phyloP scores from a whole-genome alignment of 441 rosid species.

The Eruca vesicaria region DNA sequence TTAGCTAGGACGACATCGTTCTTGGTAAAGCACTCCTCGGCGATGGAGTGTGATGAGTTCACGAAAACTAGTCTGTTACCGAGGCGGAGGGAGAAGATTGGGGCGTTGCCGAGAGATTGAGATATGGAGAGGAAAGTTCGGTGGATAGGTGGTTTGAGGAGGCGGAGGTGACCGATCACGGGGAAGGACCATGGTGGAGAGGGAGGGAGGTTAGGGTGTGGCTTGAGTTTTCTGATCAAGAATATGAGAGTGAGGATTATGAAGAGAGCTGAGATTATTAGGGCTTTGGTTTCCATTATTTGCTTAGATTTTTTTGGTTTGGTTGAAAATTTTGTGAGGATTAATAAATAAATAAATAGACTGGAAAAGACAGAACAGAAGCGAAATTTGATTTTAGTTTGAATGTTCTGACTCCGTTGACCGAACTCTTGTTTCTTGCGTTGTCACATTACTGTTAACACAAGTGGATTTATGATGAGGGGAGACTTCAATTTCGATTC shows the following conservation, averaged over 20 bases:
- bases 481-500: not conserved
- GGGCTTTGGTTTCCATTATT: not conserved
- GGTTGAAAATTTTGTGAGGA: not conserved
- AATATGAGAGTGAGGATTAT: not conserved
- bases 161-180: not conserved
- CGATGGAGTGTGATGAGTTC: not conserved
- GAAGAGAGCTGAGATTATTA: not conserved
- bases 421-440: not conserved
- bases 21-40: not conserved
- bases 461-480: not conserved
- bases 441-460: not conserved
- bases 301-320: not conserved
- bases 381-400: not conserved
- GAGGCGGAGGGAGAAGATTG: not conserved
- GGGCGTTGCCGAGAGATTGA: not conserved
- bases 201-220: not conserved
- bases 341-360: not conserved
- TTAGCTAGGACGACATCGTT: not conserved
- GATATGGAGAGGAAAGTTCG: conserved; percentile 1
- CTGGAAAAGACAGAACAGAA: not conserved
- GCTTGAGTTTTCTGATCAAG: not conserved
- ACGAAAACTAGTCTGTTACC: not conserved
- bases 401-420: not conserved
- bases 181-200: not conserved
- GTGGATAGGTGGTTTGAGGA: not conserved